A percentile compares a stretch with the other conserved stretches of the same genome.
These are phyloP conservation scores for Ganoderma lingzhi DNA, from an alignment of 1,284 basidiomycete species.

Conservation along the genomic window DNA sequence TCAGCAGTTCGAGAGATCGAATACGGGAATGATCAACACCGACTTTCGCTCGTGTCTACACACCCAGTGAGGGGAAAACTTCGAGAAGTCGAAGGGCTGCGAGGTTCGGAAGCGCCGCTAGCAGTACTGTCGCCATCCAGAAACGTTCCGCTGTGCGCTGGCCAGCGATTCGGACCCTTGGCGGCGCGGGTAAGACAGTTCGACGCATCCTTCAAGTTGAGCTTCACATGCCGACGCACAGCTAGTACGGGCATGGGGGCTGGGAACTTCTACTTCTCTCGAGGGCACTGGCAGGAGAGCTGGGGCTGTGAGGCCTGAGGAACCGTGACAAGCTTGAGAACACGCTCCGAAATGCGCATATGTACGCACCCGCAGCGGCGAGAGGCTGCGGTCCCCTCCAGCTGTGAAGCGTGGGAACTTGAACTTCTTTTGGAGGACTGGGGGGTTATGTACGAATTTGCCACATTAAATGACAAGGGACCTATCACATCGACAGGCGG, in stretches of 20 bases:
- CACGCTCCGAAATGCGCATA: not conserved
- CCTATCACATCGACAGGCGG: not conserved
- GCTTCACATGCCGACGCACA: not conserved
- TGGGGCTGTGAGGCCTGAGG: not conserved
- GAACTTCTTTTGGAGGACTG: not conserved
- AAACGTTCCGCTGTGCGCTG: too few species aligned
- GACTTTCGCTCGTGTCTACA: not conserved
- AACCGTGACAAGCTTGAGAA: constrained; percentile 2
- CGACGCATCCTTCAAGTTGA: not conserved
- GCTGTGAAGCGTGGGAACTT: not conserved
- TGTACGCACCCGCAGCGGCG: not conserved
- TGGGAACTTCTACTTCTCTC: not conserved
- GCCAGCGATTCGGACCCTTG: not conserved
- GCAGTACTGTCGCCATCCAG: too few species aligned
- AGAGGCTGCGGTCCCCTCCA: not conserved
- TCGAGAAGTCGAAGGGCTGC: too few species aligned
- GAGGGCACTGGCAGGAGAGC: not conserved
- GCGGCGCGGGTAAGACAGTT: not conserved
- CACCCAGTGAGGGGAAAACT: not conserved
- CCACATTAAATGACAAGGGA: too few species aligned
- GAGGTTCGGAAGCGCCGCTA: too few species aligned
- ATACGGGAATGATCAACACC: not conserved
- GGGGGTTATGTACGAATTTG: not conserved
- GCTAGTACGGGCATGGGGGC: not conserved
- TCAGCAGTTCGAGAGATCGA: not conserved